These are phyloP conservation scores for Fusarium sp. DNA, from an alignment of 2,329 filamentous ascomycete species.

Conservation along the genomic window DNA sequence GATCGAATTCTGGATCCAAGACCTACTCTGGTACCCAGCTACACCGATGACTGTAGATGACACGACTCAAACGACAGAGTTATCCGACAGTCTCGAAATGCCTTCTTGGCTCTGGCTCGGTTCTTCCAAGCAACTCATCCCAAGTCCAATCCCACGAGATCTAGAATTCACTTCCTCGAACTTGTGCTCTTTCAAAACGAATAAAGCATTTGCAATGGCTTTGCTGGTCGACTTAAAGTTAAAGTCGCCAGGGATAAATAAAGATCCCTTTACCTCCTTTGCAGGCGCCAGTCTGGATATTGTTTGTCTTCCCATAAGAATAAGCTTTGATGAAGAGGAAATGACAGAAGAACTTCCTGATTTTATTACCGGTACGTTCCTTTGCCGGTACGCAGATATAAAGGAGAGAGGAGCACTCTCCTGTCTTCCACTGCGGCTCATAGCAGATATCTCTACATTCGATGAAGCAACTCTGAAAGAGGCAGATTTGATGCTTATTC, in stretches of 20 bases:
- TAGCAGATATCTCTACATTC: no score
- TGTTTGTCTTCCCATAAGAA: neutral
- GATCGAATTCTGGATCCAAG: neutral
- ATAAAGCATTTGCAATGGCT: neutral
- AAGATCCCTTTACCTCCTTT: accelerated
- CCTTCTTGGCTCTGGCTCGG: neutral
- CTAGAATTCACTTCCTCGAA: neutral
- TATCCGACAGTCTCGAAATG: accelerated
- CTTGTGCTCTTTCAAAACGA: neutral
- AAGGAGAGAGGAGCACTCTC: no score
- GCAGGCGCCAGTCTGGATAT: neutral
- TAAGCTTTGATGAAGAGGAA: neutral
- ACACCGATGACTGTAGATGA: no score
- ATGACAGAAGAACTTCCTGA: neutral
- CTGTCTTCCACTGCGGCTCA: no score
- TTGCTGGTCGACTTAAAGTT: accelerated
- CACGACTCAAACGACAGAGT: neutral
- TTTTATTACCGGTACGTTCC: no score
- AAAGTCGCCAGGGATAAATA: accelerated
- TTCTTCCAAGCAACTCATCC: neutral
- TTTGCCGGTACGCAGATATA: no score
- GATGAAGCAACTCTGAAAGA: no score
- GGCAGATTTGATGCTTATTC: no score
- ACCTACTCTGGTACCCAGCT: neutral
- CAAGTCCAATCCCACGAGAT: neutral